Evolutionary conservation across 768 basidiomycete genomes (phyloP).

Genomic region (Tylopilus vinaceipallidus): DNA sequence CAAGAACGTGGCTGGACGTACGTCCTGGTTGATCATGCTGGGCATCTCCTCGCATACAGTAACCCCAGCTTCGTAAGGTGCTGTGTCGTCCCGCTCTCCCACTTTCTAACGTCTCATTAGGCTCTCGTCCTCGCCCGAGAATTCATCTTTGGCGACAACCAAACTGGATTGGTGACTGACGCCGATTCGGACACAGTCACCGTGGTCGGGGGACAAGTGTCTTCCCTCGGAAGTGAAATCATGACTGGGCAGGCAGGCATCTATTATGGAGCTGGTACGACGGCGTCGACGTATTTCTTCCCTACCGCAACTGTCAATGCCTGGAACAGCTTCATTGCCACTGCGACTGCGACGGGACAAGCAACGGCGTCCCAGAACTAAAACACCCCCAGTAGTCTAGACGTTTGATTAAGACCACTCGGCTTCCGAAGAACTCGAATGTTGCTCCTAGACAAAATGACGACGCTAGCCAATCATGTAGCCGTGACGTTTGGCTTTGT

Average conservation of each 20-base stretch:
- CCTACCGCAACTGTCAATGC: conserved; percentile 55
- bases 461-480: too few species aligned
- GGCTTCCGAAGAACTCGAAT: too few species aligned
- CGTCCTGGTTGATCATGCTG: conserved; percentile 36
- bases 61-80: conserved; percentile 44
- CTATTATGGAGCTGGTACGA: conserved; percentile 47
- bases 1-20: conserved; percentile 67
- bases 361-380: background rate
- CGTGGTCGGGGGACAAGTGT: conserved; percentile 50
- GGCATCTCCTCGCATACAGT: conserved; percentile 35
- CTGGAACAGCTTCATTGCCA: conserved; percentile 50
- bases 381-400: too few species aligned
- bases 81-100: background rate
- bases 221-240: conserved; percentile 43
- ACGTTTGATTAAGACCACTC: too few species aligned
- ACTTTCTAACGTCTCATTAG: conserved; percentile 31
- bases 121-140: conserved; percentile 60
- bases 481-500: too few species aligned
- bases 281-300: conserved; percentile 51
- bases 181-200: conserved; percentile 21
- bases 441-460: too few species aligned
- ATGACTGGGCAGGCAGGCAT: conserved; percentile 56
- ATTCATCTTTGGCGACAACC: conserved; percentile 64
- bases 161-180: conserved; percentile 45
- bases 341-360: background rate